These are phyloP conservation scores for Sistotremastrum niveocremeum DNA, from an alignment of 768 basidiomycete species.

Conservation along the genomic window DNA sequence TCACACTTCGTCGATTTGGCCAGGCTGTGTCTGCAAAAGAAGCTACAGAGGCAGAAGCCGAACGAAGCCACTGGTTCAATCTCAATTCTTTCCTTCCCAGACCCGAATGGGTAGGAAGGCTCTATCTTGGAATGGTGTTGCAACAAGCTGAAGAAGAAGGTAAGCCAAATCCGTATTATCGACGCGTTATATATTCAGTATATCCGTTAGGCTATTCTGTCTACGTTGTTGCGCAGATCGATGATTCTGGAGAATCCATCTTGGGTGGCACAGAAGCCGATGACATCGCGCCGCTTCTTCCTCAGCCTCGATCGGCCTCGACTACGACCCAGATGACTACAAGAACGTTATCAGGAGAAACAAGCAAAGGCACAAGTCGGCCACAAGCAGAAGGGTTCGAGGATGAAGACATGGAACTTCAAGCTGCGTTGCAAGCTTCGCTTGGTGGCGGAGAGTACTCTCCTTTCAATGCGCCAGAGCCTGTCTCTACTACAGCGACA, in stretches of 20 bases:
- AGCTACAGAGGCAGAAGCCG: constrained; percentile 28
- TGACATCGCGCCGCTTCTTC: constrained; percentile 46
- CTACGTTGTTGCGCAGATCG: constrained; percentile 57
- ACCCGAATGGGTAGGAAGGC: constrained; percentile 75
- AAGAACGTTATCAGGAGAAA: not conserved
- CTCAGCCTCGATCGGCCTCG: constrained; percentile 3
- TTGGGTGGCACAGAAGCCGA: constrained; percentile 62
- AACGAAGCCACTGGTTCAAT: constrained; percentile 74
- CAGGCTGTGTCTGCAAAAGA: constrained; percentile 21
- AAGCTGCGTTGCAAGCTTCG: constrained; percentile 78
- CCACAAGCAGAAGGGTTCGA: constrained; percentile 35
- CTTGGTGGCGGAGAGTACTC: constrained; percentile 23
- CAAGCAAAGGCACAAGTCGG: constrained; percentile 5
- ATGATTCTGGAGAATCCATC: constrained; percentile 37
- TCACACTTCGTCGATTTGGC: constrained; percentile 74
- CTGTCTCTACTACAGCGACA: constrained; percentile 3
- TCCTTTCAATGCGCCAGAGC: not conserved
- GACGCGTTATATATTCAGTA: constrained; percentile 2
- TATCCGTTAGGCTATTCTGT: constrained; percentile 57
- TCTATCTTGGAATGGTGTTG: constrained; percentile 75
- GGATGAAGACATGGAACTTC: constrained; percentile 79
- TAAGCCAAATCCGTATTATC: constrained; percentile 14
- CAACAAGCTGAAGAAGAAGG: constrained; percentile 82
- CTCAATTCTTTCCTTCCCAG: constrained; percentile 57
- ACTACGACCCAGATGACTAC: not conserved